Evolutionary conservation across 176 grass and related monocot species (phyloP).

Genomic region (Zea luxurians): DNA sequence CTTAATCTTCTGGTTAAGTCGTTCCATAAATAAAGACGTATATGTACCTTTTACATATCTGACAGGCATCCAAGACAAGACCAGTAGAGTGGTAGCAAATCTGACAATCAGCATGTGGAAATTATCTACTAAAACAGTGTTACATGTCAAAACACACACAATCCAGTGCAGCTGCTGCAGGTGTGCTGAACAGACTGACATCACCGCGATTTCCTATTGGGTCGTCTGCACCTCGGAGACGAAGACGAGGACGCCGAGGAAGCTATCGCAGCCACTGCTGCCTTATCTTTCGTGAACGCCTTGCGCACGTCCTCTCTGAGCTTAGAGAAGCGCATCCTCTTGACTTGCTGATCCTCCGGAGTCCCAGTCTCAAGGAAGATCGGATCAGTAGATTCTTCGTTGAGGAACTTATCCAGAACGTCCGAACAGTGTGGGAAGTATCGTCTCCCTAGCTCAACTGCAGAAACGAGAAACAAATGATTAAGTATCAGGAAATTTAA

Average conservation of each 20-base stretch:
- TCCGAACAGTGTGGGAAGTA: constrained; percentile 84
- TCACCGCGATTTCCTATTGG: constrained; percentile 14
- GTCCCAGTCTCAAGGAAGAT: constrained; percentile 67
- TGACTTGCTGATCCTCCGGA: constrained; percentile 64
- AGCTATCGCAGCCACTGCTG: constrained; percentile 31
- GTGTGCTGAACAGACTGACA: background rate
- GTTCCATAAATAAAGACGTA: too few species aligned
- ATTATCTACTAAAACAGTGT: constrained; percentile 12
- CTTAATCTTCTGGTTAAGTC: background rate
- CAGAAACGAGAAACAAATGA: too few species aligned
- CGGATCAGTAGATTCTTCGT: constrained; percentile 59
- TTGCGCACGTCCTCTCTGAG: constrained; percentile 79
- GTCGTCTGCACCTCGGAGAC: constrained; percentile 18
- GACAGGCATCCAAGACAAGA: background rate
- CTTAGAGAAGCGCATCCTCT: constrained; percentile 71
- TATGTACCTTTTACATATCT: background rate
- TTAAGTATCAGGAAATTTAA: too few species aligned
- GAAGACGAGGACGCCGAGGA: constrained; percentile 49
- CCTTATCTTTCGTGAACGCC: constrained; percentile 92
- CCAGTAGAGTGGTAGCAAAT: constrained; percentile 2
- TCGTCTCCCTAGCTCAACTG: constrained; percentile 73
- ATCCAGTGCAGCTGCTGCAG: constrained; percentile 9
- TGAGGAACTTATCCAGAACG: constrained; percentile 81
- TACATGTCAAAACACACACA: constrained; percentile 27
- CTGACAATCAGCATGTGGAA: background rate